Base-by-base conservation (phyloP, 2,329 filamentous ascomycete genomes). In the Sporothrix luriei region DNA sequence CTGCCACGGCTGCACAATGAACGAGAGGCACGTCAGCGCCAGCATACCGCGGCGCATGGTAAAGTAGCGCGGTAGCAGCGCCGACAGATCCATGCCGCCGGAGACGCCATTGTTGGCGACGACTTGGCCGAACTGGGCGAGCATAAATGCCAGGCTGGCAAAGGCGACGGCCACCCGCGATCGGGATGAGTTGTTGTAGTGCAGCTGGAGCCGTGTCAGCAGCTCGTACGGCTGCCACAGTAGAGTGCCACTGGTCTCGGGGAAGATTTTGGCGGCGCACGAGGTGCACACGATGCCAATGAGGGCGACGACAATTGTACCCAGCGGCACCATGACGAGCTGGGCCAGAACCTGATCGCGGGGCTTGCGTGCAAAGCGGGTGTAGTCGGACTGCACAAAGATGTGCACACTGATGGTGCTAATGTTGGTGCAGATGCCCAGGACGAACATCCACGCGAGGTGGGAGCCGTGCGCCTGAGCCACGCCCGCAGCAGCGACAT, bases 41-140 rank as follows among this genome's bases (percentile, higher is more conserved):
- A 68, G 19, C 67, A 68, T 68, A 1, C 86, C 86, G 1, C 86
- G 81, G 5, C 84, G 78, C 70, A 87, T 87, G 74, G 85, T 86
- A 76, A 88, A 81, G 71, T 82, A 87, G 46, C 78, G 79, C 0
- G 84, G 84, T 70, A 82, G 82, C 0, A 87, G 76, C 0, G 81
- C 83, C 0, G 84, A 80, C 69, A 87, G 77, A 73, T 88, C 86
- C 79, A 87, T 86, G 7, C 85, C 85, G 2, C 80, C 79, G 0
- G 81, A 81, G 72, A 85, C 80, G 1, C 80, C 79, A 72, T 86
- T 86, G 66, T 82, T 77, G 48, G 84, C 79, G 13, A 79, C 77
- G 71, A 81, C 80, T 72, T 83, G 80, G 4, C 80, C 82, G 16
- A 85, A 76, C 72, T 84, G 82, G 21, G 78, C 81, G 1, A 81